Conservation (phyloP, 805 yeast species). For the Candida ascalaphidarum region DNA sequence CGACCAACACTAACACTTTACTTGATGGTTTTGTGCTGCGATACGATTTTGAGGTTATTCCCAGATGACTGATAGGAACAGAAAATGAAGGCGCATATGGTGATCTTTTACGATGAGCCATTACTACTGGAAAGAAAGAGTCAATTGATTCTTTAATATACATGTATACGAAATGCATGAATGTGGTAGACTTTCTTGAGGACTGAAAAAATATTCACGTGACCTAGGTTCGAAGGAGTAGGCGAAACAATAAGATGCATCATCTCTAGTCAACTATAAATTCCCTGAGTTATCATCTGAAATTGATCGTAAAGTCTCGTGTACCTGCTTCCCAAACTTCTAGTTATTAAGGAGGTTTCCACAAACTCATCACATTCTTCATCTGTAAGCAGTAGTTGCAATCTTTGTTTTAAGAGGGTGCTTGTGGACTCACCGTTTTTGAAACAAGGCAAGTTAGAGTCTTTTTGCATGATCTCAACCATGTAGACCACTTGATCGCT, state of each 20-base stretch:
- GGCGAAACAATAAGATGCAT: neutral
- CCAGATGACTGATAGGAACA: no score
- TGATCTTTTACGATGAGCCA: no score
- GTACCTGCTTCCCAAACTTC: conserved; percentile 79
- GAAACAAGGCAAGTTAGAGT: conserved; percentile 86
- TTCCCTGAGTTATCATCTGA: conserved; percentile 92
- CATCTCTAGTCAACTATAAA: conserved; percentile 46
- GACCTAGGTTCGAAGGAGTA: no score
- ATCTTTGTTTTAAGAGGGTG: conserved; percentile 67
- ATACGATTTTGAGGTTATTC: neutral
- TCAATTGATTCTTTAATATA: no score
- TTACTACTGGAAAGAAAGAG: no score
- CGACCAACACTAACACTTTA: neutral
- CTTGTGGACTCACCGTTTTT: conserved; percentile 81
- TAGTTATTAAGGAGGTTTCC: conserved; percentile 65
- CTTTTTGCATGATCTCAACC: conserved; percentile 92
- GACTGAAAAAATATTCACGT: no score
- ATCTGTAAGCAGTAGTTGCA: conserved; percentile 70
- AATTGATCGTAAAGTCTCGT: conserved; percentile 93
- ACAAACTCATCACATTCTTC: conserved; percentile 70
- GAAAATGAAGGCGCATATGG: no score
- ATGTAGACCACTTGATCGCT: conserved; percentile 69
- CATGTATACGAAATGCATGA: no score
- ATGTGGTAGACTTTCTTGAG: no score
- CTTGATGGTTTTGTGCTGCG: neutral